Percentiles rank a stretch among this genome's conserved stretches.
Evolutionary conservation across 306 rosid genomes (phyloP).

Genomic region (Malus sieversii): DNA sequence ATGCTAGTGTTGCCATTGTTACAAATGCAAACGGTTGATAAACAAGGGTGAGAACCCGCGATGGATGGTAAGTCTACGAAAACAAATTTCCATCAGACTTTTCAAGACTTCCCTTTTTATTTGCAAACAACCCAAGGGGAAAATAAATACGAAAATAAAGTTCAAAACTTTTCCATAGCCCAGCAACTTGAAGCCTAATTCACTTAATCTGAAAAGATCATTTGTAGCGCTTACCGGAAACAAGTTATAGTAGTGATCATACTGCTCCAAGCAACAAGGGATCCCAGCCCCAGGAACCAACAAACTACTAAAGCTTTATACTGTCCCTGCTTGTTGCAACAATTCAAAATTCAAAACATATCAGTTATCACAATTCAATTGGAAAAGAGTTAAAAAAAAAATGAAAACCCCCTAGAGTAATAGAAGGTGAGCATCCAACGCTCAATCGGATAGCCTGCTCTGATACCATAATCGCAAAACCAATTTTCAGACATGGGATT

Average conservation of each 20-base stretch:
- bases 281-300: slow-evolving; percentile 77
- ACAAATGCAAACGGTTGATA: slow-evolving; percentile 71
- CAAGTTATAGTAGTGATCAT: slow-evolving; percentile 67
- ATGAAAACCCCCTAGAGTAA: neutral
- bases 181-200: neutral
- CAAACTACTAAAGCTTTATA: slow-evolving; percentile 52
- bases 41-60: slow-evolving; percentile 68
- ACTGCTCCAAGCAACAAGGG: slow-evolving; percentile 71
- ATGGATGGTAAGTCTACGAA: slow-evolving; percentile 66
- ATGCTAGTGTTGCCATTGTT: slow-evolving; percentile 43
- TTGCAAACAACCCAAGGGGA: neutral
- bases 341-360: neutral
- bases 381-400: neutral
- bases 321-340: slow-evolving; percentile 17
- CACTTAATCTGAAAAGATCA: neutral
- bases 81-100: neutral
- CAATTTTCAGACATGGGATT: no score
- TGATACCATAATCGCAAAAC: neutral
- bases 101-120: neutral
- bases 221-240: slow-evolving; percentile 54
- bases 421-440: neutral
- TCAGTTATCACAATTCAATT: neutral
- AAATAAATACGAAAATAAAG: neutral
- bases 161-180: neutral
- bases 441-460: neutral